Conservation (phyloP, 164 flowering plant species). For the Piper longum region DNA sequence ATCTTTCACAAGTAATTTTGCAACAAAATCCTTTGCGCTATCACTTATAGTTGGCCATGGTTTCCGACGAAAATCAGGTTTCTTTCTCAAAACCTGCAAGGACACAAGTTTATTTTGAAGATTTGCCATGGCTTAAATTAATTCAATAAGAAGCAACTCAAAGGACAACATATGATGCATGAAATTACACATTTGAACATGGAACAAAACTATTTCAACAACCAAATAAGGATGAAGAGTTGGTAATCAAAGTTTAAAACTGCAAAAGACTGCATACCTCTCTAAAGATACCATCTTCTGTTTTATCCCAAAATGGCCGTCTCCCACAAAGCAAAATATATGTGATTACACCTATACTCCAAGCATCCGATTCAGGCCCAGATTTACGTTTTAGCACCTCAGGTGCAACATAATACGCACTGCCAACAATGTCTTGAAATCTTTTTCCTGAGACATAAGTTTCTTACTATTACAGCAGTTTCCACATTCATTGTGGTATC, state of each 20-base stretch:
- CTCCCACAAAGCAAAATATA: slow-evolving; percentile 91
- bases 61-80: slow-evolving; percentile 89
- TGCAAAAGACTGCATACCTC: slow-evolving; percentile 37
- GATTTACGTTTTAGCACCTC: slow-evolving; percentile 92
- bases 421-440: slow-evolving; percentile 92
- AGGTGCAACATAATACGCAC: slow-evolving; percentile 98
- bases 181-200: background rate
- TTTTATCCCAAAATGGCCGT: slow-evolving; percentile 98
- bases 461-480: no score
- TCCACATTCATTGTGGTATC: background rate
- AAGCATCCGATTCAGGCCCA: slow-evolving; percentile 99
- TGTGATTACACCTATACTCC: slow-evolving; percentile 99
- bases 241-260: no score
- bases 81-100: slow-evolving; percentile 68
- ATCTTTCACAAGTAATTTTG: slow-evolving; percentile 83
- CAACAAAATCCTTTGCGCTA: slow-evolving; percentile 88
- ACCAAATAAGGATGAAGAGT: background rate
- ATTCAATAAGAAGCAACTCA: no score
- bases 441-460: slow-evolving; percentile 43
- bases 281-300: slow-evolving; percentile 94
- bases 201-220: background rate
- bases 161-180: no score
- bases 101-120: no score
- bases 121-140: no score
- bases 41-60: slow-evolving; percentile 93